Evolutionary conservation across 2,329 filamentous ascomycete species (phyloP), one percentile per base, ranked within the genome.

Genomic region (Cylindrodendrum hubeiense): DNA sequence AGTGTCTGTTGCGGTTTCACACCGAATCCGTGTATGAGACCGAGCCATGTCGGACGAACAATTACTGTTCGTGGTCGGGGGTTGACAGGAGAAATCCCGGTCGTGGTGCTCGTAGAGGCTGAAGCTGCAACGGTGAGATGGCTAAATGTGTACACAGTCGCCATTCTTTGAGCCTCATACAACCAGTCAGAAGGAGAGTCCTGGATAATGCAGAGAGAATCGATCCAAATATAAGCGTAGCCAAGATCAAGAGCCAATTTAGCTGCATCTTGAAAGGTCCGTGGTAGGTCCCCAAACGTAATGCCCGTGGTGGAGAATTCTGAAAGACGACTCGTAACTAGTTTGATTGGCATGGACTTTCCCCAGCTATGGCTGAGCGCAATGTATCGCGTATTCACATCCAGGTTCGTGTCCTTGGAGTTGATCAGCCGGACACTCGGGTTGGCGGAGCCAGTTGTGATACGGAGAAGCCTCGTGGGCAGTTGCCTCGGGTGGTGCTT

Each of bases 111-210:
- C 13, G 21, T 21, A 3, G 53, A 56, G 10, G 39, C 41, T 10
- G 53, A 56, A 4, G 53, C 53, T 15, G 53, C 53, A 43, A 56
- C 34, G n/a, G 39, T 56, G 24, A 56, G 41, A 17, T 33, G n/a
- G 53, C 39, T 47, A 19, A 44, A 44, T 3, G 39, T 28, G 19
- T 56, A 56, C 6, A 56, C 53, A 22, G 9, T 47, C 5, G 39
- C n/a, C 53, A 56, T 56, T 17, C 53, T 39, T n/a, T 44, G 39
- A 15, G 53, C 53, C 26, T 56, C 53, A 15, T 21, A 15, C 22
- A 44, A 9, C 53, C 53, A 56, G 24, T 56, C 53, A 12, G 50
- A 22, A 28, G 39, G 22, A 19, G 37, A 44, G 39, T 47, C 41
- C 26, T 56, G 53, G 33, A 56, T 56, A 34, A 55, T 55, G 19